phyloP scores from a whole-genome alignment of 805 yeast species.

The Barnettozyma californica region DNA sequence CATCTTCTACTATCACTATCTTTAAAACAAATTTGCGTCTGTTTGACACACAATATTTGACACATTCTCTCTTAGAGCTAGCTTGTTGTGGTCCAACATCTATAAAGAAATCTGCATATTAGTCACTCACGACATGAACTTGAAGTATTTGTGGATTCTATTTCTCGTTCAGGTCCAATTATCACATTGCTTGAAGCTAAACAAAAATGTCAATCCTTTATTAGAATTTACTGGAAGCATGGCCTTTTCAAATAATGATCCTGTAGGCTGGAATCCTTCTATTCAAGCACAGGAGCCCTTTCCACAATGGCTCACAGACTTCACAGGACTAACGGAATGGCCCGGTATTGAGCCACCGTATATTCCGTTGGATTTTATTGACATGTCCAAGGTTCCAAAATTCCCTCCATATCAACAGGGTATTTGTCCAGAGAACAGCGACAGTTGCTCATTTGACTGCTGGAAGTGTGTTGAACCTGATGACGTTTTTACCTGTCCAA shows the following conservation, averaged over 20 bases:
- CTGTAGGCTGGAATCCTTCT: constrained; percentile 25
- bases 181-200: neutral
- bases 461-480: constrained; percentile 68
- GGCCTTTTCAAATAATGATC: constrained; percentile 5
- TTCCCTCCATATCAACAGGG: constrained; percentile 49
- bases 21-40: neutral
- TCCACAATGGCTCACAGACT: constrained; percentile 73
- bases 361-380: constrained; percentile 70
- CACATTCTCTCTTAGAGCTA: neutral
- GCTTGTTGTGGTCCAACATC: neutral
- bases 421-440: constrained; percentile 48
- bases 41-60: neutral
- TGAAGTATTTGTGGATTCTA: neutral
- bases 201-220: neutral
- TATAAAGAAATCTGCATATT: too few species aligned
- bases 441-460: constrained; percentile 82
- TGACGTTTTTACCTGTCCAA: constrained; percentile 72
- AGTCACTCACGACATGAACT: neutral
- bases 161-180: neutral
- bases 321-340: constrained; percentile 76
- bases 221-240: neutral
- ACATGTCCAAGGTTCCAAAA: constrained; percentile 47
- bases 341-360: constrained; percentile 88
- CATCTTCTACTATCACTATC: neutral
- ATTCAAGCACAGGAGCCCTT: constrained; percentile 40